These are phyloP conservation scores for Collariella sp. DNA, from an alignment of 495 filamentous ascomycete genomes.

Conservation along the genomic window DNA sequence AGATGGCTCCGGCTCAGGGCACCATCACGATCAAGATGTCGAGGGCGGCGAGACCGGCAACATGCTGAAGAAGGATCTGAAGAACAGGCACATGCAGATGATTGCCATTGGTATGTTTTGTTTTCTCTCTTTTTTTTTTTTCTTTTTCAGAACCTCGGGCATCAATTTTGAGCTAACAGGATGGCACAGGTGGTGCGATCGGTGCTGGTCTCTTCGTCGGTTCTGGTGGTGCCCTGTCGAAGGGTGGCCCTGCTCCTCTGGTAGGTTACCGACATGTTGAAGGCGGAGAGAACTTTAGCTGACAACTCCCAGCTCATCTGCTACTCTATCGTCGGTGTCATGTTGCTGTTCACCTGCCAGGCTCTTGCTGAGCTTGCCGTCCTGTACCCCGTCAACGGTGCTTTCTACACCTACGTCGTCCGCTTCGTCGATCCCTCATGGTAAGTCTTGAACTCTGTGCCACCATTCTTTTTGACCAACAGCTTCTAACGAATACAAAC, in stretches of 20 bases:
- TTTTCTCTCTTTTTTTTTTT: neutral
- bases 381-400: conserved; percentile 54
- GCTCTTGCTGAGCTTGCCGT: conserved; percentile 62
- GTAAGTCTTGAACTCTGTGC: conserved; percentile 15
- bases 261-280: conserved; percentile 34
- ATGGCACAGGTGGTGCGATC: conserved; percentile 41
- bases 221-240: conserved; percentile 40
- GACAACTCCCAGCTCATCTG: conserved; percentile 39
- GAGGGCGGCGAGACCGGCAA: conserved; percentile 25
- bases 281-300: conserved; percentile 51
- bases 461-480: neutral
- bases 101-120: conserved; percentile 54
- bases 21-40: conserved; percentile 24
- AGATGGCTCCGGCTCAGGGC: conserved; percentile 5
- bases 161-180: conserved; percentile 10
- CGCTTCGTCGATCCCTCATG: conserved; percentile 63
- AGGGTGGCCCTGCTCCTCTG: conserved; percentile 48
- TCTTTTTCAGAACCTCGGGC: neutral
- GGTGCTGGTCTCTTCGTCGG: conserved; percentile 53
- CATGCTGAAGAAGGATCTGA: conserved; percentile 26
- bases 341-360: conserved; percentile 42
- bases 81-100: conserved; percentile 60
- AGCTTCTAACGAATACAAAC: neutral
- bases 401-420: conserved; percentile 51
- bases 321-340: conserved; percentile 39